Percentiles rank a stretch among this genome's conserved stretches.
phyloP scores from a whole-genome alignment of 2,329 filamentous ascomycete species.

The Exophiala calicioides region DNA sequence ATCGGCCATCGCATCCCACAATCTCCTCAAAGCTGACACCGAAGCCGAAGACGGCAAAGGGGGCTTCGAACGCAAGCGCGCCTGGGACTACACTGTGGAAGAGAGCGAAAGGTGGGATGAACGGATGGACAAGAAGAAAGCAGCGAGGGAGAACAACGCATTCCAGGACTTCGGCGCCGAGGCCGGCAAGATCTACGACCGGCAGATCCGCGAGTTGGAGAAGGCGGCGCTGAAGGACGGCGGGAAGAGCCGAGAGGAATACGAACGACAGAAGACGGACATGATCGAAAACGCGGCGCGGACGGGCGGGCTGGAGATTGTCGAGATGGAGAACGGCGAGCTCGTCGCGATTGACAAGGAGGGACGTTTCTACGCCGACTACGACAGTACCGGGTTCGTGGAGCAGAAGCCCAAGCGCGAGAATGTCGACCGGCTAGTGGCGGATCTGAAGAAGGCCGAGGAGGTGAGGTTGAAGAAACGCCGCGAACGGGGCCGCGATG shows the following conservation, averaged over 20 bases:
- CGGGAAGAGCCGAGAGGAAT: slow-evolving; percentile 66
- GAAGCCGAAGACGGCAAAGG: slow-evolving; percentile 69
- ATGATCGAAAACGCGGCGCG: slow-evolving; percentile 85
- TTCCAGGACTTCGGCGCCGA: slow-evolving; percentile 89
- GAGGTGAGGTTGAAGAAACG: slow-evolving; percentile 83
- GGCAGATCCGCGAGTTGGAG: slow-evolving; percentile 75
- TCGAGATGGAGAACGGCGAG: slow-evolving; percentile 94
- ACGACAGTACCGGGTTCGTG: slow-evolving; percentile 76
- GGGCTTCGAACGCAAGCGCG: slow-evolving; percentile 87
- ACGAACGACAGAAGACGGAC: slow-evolving; percentile 66
- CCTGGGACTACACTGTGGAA: slow-evolving; percentile 98
- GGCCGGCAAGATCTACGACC: slow-evolving; percentile 89
- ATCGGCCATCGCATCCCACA: slow-evolving; percentile 84
- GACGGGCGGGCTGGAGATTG: slow-evolving; percentile 82
- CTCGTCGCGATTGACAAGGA: slow-evolving; percentile 90
- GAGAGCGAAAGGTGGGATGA: slow-evolving; percentile 94
- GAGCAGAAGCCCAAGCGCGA: slow-evolving; percentile 86
- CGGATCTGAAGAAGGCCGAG: slow-evolving; percentile 84
- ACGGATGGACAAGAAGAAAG: slow-evolving; percentile 80
- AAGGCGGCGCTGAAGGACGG: slow-evolving; percentile 47
- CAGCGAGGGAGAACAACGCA: slow-evolving; percentile 78
- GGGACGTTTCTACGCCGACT: slow-evolving; percentile 86
- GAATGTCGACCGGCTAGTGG: slow-evolving; percentile 81
- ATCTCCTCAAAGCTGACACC: slow-evolving; percentile 87
- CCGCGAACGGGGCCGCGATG: slow-evolving; percentile 72